Base-by-base conservation (phyloP, 176 grass and related monocot genomes). In the Musa troglodytarum region DNA sequence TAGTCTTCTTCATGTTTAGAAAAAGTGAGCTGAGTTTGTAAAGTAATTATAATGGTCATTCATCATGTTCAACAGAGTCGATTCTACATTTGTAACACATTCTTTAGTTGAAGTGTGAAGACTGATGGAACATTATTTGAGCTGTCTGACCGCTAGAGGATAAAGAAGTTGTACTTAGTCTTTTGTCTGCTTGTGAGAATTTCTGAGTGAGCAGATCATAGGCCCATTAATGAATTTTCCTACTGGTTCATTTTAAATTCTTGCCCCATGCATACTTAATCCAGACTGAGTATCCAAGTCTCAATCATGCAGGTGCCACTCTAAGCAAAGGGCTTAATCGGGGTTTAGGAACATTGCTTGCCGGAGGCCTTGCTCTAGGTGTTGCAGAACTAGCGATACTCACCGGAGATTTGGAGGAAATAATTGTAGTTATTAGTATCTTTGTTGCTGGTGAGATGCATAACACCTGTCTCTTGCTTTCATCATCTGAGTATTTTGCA, bases 321-420 rank as follows among this genome's bases (percentile, higher is more conserved):
- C 84, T 99, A 49, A 99, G 96, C 83, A 99, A 99, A 86, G 88
- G 96, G 19, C 88, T 87, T 55, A 99, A 99, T 77, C 83, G 91
- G 72, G 88, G 76, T 53, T 68, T 94, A 79, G 96, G 96, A 52
- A 99, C 96, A 52, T 56, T 99, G 75, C 82, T 74, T 51, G 88
- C 96, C 54, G 96, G 91, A 87, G 96, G 88, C 52, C 83, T 94
- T 87, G 88, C 96, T 81, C 86, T 99, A 71, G 84, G 63, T 1
- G 81, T 81, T 71, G 91, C 88, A 19, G 88, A 92, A 83, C 62
- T 99, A 26, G 89, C 91, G 12, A 86, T 54, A 80, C n/a, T 89
- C 26, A 51, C 82, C 5, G 96, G 91, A 71, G 50, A 53, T n/a
- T 67, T 89, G 63, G 86, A 99, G 54, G 96, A 94, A 87, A 68